These are phyloP conservation scores for Rhodotorula sphaerocarpa DNA, from an alignment of 768 basidiomycete species.

Conservation along the genomic window DNA sequence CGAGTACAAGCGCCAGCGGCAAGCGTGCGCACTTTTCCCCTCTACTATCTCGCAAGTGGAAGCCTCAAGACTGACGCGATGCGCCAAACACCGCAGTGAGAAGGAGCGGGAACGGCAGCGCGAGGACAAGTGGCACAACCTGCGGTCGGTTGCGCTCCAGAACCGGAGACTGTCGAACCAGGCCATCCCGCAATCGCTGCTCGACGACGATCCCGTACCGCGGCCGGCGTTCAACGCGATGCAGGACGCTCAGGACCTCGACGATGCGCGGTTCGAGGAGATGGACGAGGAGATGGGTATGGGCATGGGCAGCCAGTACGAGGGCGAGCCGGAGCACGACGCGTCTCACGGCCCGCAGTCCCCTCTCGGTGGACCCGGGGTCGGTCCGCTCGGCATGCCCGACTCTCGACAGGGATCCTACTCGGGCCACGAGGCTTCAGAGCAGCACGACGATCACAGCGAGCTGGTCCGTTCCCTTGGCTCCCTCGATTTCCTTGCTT, in stretches of 20 bases:
- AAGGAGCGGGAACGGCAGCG: constrained; percentile 74
- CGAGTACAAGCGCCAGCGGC: constrained; percentile 79
- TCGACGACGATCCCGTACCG: constrained; percentile 25
- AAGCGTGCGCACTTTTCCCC: constrained; percentile 56
- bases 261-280: constrained; percentile 30
- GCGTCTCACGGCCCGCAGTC: background rate
- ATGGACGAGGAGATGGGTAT: constrained; percentile 36
- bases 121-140: constrained; percentile 80
- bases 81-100: constrained; percentile 52
- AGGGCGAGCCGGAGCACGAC: background rate
- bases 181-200: constrained; percentile 3
- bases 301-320: constrained; percentile 5
- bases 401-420: background rate
- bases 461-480: constrained; percentile 29
- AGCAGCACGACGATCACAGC: constrained; percentile 24
- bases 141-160: constrained; percentile 49
- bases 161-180: constrained; percentile 19
- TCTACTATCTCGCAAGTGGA: background rate
- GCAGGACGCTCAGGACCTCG: constrained; percentile 18
- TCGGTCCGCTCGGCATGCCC: background rate
- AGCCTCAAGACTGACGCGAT: background rate
- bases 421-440: background rate
- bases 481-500: too few relatives aligned
- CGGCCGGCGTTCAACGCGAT: constrained; percentile 31
- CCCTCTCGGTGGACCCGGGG: background rate